Base-by-base conservation (phyloP, 768 basidiomycete genomes). In the Kwoniella dejecticola region DNA sequence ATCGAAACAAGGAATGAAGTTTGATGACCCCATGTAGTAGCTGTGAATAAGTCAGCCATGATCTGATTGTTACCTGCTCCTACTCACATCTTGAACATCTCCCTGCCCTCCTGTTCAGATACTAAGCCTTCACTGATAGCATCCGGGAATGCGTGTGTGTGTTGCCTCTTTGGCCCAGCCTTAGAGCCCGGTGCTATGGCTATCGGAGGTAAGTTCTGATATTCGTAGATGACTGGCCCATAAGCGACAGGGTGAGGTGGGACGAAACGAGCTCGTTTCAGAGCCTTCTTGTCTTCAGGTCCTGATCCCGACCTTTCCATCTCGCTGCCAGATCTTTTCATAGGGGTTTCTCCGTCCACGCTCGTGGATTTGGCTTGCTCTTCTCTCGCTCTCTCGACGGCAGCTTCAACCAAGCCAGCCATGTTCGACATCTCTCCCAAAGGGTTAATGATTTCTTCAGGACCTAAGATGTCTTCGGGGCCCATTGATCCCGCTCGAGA, bases 11-110 rank as follows among this genome's bases (percentile, higher is more conserved):
- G 94, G 90, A 71, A 92, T 79, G 77, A 91, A 92, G 17, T 89
- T 90, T 23, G 90, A 91, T 74, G 92, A 95, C n/a, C 93, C 93
- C 46, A 86, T 84, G 77, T 89, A 96, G 78, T 90, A 95, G 76
- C 92, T 95, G 64, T 12, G 50, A 62, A 23, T 42, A n/a, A n/a
- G n/a, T n/a, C n/a, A n/a, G n/a, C n/a, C n/a, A n/a, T n/a, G n/a
- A n/a, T n/a, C n/a, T n/a, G n/a, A n/a, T n/a, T n/a, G n/a, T n/a
- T n/a, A n/a, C n/a, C n/a, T n/a, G n/a, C n/a, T n/a, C n/a, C n/a
- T 30, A 81, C 84, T 47, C 60, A 93, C 91, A 94, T 88, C 73
- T 85, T 83, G 80, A 95, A 92, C 52, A 96, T 79, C 58, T 91
- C 89, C 60, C 87, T 86, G 2, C 91, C 94, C 74, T 96, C 91